Base-by-base conservation (phyloP, 352 stramenopile species). In the Pythium periplocum region DNA sequence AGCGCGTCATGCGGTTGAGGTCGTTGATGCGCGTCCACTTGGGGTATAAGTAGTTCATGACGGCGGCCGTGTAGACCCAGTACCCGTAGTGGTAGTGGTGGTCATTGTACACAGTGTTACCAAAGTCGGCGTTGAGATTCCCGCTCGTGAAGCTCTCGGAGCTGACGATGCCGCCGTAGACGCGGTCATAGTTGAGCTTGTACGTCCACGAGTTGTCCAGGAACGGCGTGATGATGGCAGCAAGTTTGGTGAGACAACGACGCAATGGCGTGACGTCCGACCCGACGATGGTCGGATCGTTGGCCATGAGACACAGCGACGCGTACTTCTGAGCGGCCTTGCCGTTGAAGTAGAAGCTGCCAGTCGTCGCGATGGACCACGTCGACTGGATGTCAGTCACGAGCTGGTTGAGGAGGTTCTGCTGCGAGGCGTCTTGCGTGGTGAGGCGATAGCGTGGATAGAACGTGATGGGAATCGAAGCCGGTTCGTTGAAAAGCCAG, bases 81-180 rank as follows among this genome's bases (percentile, higher is more conserved):
- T 89, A 89, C 55, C 78, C 78, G 51, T 84, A 89, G 52, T 87
- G 75, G 48, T 78, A 89, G 60, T 89, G 78, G 56, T 89, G 78
- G 59, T 89, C 78, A 34, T 89, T 89, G 72, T 87, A 87, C 30
- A 87, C 64, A 6, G 74, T 77, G 64, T 86, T 89, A 54, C 80
- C 80, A 51, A 86, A 90, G 59, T 88, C 77, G 33, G 73, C 74
- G 47, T 78, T 82, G 51, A 75, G 55, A 46, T 88, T 71, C 1
- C 64, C 55, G 39, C 63, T 73, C 2, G 53, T 50, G 52, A 87
- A 91, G 9, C 78, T 70, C 49, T 88, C 60, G 1, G 72, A 82
- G 55, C 68, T 86, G 45, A 90, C 77, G 51, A 92, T 61, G 45
- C 81, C 78, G 9, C 77, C 72, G 45, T 71, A 75, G 42, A 87